Percentiles rank a stretch among this genome's conserved stretches.
Conservation (phyloP, 2,329 filamentous ascomycete genomes). For the Trichoderma atrobrunneum region DNA sequence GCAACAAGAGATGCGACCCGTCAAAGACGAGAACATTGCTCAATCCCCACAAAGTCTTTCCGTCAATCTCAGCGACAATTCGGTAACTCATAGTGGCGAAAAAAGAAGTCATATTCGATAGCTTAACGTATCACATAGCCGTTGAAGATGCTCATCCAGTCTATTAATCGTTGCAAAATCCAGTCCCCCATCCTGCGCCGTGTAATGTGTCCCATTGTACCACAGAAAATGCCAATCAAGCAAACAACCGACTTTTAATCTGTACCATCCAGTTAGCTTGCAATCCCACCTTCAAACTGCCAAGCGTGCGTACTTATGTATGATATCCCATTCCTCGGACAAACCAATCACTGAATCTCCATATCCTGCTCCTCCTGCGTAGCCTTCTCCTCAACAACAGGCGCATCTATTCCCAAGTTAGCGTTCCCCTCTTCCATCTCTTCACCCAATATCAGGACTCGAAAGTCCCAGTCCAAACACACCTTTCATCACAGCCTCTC, state of each 20-base stretch:
- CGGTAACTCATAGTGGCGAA: background rate
- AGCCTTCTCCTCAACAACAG: constrained; percentile 4
- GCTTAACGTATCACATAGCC: background rate
- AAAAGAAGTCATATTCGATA: background rate
- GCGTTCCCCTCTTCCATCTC: background rate
- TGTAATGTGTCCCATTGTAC: constrained; percentile 13
- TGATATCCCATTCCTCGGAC: background rate
- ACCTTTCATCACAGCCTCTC: constrained; percentile 51
- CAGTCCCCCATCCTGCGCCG: background rate
- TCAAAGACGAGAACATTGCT: background rate
- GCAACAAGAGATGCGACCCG: background rate
- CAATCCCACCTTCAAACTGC: rapidly evolving
- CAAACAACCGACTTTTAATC: background rate
- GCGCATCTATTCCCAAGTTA: constrained; percentile 23
- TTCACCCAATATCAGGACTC: background rate
- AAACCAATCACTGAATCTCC: constrained; percentile 22
- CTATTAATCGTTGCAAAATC: background rate
- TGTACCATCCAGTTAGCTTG: background rate
- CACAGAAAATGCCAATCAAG: constrained; percentile 12
- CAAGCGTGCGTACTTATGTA: background rate
- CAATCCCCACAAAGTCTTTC: background rate
- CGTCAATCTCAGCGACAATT: background rate
- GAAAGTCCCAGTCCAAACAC: constrained; percentile 12
- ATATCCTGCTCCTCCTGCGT: constrained; percentile 24
- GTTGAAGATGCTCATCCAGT: background rate